Base-by-base conservation (phyloP, 768 basidiomycete species). In the Favolaschia claudopus region DNA sequence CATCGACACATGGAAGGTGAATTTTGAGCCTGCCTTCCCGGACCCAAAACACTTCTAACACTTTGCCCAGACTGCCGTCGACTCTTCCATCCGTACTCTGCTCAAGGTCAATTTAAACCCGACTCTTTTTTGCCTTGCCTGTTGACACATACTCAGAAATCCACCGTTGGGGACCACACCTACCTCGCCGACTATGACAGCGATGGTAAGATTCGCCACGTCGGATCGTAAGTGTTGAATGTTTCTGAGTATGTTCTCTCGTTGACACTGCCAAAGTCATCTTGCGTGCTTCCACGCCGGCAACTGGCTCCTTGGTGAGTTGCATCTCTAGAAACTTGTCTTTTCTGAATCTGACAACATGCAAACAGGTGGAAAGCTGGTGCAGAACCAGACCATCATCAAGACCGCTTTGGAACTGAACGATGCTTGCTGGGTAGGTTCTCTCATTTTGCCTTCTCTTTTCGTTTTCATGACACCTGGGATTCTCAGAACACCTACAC, bases 281-380 rank as follows among this genome's bases (percentile, higher is more conserved):
- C 65, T 93, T 62, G 89, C 83, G 2, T 93, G 91, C 66, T 93
- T 87, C 79, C 65, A 82, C 56, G 89, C 87, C 5, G 91, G 91
- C 14, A 93, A 92, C 69, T 92, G 89, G 89, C 75, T 92, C 47
- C 73, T 89, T 3, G 87, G 86, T 85, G 48, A n/a, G n/a, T n/a
- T 47, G 19, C 36, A 4, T 17, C 27, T 17, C 40, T 15, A 25
- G 14, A n/a, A 24, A 24, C 32, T 43, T 49, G 36, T 43, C 7
- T 56, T 57, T 39, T 32, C 38, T 14, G 22, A n/a, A n/a, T n/a
- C n/a, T n/a, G n/a, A n/a, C n/a, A n/a, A n/a, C n/a, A n/a, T n/a
- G n/a, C n/a, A n/a, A 7, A 48, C 62, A 86, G 89, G 89, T 4
- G 91, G 91, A 6, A 83, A 82, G 58, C 69, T 93, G 28, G 67